Evolutionary conservation across 202 grass and related monocot species (phyloP).

Genomic region (Miscanthus sacchariflorus): DNA sequence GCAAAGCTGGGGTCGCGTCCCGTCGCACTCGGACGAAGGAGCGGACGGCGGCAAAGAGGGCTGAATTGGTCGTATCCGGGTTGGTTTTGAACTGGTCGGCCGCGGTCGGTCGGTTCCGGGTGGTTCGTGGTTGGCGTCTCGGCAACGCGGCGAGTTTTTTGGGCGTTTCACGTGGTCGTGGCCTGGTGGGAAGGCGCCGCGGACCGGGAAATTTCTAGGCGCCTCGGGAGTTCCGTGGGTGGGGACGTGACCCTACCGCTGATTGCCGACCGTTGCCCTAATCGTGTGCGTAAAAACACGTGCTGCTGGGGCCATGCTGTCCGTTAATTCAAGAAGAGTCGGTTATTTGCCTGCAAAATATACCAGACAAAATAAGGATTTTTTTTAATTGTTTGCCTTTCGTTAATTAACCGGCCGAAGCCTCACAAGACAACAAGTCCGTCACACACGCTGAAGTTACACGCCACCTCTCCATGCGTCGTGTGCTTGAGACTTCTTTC

Average conservation of each 20-base stretch:
- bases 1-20: not conserved
- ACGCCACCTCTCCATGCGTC: no score
- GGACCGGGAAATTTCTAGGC: conserved; percentile 37
- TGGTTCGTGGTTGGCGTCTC: conserved; percentile 15
- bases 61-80: conserved; percentile 17
- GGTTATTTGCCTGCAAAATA: no score
- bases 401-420: no score
- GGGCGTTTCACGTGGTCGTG: conserved; percentile 12
- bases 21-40: not conserved
- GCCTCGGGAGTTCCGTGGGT: not conserved
- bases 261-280: not conserved
- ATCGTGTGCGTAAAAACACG: conserved; percentile 1
- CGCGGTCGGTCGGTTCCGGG: not conserved
- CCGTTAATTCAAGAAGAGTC: not conserved
- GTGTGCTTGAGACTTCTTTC: no score
- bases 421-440: no score
- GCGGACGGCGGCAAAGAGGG: not conserved
- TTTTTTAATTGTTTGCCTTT: no score
- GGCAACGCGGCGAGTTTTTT: conserved; percentile 26
- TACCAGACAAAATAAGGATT: no score
- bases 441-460: no score
- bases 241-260: not conserved
- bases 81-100: not conserved
- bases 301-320: not conserved
- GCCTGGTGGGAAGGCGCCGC: not conserved